Base-by-base conservation (phyloP, 345 rosid genomes). In the Xanthoceras sorbifolium region DNA sequence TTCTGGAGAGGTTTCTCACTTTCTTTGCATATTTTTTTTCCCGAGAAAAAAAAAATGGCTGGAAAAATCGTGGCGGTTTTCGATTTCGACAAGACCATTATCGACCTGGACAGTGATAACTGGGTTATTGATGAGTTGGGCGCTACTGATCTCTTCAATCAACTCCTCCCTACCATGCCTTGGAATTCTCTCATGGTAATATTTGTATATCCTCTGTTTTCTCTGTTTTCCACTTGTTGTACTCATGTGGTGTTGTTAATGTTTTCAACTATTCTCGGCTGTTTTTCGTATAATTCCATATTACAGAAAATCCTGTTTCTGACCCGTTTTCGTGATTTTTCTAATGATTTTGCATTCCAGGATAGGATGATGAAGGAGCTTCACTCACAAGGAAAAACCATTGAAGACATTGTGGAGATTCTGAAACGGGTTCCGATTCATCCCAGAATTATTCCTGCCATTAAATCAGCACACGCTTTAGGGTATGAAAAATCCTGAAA, bases 181-280 rank as follows among this genome's bases (percentile, higher is more conserved):
- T 94, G 97, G 97, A 94, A 94, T 81, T 76, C 93, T 76, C 83
- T 92, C 76, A 92, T 94, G 97, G 97, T 94, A 73, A 42, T 38
- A 69, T 68, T 17, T 12, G 18, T 11, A 9, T 62, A 15, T 62
- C 23, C 23, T 40, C 17, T 9, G 62, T 29, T 32, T 14, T 14
- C 0, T 42, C 15, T 9, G 29, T 50, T 28, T 22, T 57, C 4
- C 36, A 32, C 36, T 10, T 57, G 10, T 0, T 2, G 4, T 57
- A n/a, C n/a, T n/a, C n/a, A n/a, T n/a, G n/a, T n/a, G n/a, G 54
- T 48, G 40, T 36, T 36, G 40, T 36, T 36, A 5, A 36, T 36
- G 40, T 36, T 5, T 36, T 36, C 8, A 36, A 36, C 40, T 36
- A 0, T 36, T 36, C 8, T 36, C 9, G 40, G 40, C 20, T 50